Evolutionary conservation across 495 filamentous ascomycete species (phyloP), one percentile per base, ranked within the genome.

Genomic region (Zalerion maritima): DNA sequence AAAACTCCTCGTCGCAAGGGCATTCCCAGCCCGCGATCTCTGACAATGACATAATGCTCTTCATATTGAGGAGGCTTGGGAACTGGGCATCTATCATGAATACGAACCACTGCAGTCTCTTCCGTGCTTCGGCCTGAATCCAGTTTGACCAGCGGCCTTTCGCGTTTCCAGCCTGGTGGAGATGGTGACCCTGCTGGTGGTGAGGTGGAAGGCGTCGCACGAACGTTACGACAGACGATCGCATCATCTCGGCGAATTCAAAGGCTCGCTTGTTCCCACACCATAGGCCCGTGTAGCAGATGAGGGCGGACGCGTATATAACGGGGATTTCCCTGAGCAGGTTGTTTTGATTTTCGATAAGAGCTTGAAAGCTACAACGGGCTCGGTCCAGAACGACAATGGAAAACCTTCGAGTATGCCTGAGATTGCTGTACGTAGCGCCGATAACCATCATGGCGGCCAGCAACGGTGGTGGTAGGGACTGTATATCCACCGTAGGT

Each of bases 1-100:
- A 38, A 21, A 38, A 38, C 12, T 38, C 36, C 6, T 38, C 36
- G 21, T 38, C 36, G 17, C 36, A 38, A n/a, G 36, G 36, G 15
- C 36, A 38, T 5, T 26, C 29, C 6, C 32, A 12, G 18, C 34
- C 26, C 11, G 29, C 29, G 5, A 38, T 31, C 18, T 38, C 36
- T 3, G 29, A 29, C 7, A 38, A 13, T 3, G 36, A 32, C 6
- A 38, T 38, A n/a, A 31, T 34, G 4, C 29, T 18, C 25, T 29
- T 29, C 3, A 38, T 25, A 38, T 38, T 38, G 14, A 38, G 18
- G 4, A 38, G 20, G 14, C 29, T 28, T 8, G 36, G 36, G n/a
- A 38, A 38, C 16, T 38, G 36, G 9, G 14, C 29, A 12, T 38
- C 36, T 15, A 38, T 27, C n/a, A 19, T 14, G 13, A 33, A 38